A percentile compares a stretch with the other conserved stretches of the same genome.
phyloP scores from a whole-genome alignment of 2,329 filamentous ascomycete genomes.

The Fusarium setosum region DNA sequence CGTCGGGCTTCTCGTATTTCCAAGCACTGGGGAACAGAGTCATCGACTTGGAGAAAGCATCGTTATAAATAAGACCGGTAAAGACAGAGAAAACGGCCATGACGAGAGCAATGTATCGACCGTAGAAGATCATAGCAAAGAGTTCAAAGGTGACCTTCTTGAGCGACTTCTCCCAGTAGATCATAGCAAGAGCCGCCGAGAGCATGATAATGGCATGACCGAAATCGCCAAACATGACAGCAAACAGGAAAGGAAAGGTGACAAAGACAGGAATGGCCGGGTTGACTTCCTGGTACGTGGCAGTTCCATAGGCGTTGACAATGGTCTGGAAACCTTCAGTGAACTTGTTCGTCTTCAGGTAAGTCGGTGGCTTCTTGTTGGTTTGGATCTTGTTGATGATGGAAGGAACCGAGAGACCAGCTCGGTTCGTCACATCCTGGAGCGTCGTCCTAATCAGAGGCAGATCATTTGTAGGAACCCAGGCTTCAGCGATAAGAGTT shows the following conservation, averaged over 20 bases:
- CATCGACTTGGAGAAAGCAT: slow-evolving; percentile 94
- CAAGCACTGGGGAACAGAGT: slow-evolving; percentile 91
- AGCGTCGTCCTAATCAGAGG: slow-evolving; percentile 91
- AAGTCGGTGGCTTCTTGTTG: slow-evolving; percentile 97
- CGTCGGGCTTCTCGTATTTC: slow-evolving; percentile 77
- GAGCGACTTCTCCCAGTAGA: slow-evolving; percentile 93
- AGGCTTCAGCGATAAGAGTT: slow-evolving; percentile 96
- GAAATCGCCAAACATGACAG: slow-evolving; percentile 99
- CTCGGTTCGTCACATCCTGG: slow-evolving; percentile 95
- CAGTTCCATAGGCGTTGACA: slow-evolving; percentile 97
- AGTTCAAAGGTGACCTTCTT: slow-evolving; percentile 95
- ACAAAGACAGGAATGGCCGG: slow-evolving; percentile 94
- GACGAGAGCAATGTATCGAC: slow-evolving; percentile 97
- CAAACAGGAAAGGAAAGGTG: slow-evolving; percentile 99
- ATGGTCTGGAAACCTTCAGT: slow-evolving; percentile 99
- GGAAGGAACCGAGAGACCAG: slow-evolving; percentile 95
- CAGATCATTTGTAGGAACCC: slow-evolving; percentile 94
- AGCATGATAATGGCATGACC: slow-evolving; percentile 95
- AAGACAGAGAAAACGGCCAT: slow-evolving; percentile 98
- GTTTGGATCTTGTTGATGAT: slow-evolving; percentile 98
- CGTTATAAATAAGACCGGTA: slow-evolving; percentile 97
- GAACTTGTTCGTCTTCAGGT: slow-evolving; percentile 98
- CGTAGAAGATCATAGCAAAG: slow-evolving; percentile 98
- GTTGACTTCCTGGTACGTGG: slow-evolving; percentile 97
- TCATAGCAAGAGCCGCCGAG: slow-evolving; percentile 86